These are phyloP conservation scores for Aspergillus incahuasiensis DNA, from an alignment of 495 filamentous ascomycete species.

Conservation along the genomic window DNA sequence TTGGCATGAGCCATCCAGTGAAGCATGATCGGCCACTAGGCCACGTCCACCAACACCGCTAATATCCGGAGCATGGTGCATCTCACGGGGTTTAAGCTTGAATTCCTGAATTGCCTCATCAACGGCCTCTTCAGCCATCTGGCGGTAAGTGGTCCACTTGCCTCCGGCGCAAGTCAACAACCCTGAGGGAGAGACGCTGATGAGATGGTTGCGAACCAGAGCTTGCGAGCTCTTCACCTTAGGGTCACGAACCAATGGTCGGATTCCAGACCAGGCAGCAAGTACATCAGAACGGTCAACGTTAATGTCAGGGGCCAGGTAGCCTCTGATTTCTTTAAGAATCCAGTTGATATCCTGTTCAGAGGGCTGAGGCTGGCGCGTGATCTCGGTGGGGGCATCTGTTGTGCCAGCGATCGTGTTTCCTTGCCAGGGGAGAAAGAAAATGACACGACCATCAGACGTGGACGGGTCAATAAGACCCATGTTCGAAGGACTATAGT, in stretches of 20 bases:
- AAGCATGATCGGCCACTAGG: conserved; percentile 64
- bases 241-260: conserved; percentile 90
- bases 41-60: conserved; percentile 65
- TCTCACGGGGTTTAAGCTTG: conserved; percentile 57
- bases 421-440: conserved; percentile 99
- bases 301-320: conserved; percentile 88
- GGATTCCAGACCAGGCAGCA: conserved; percentile 92
- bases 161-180: conserved; percentile 94
- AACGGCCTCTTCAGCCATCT: conserved; percentile 97
- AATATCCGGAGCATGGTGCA: conserved; percentile 62
- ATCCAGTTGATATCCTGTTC: conserved; percentile 98
- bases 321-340: conserved; percentile 80
- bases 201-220: conserved; percentile 90
- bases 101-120: conserved; percentile 83
- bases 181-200: conserved; percentile 80
- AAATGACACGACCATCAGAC: conserved; percentile 94
- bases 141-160: conserved; percentile 98
- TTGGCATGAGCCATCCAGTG: conserved; percentile 80
- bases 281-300: conserved; percentile 92
- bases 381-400: conserved; percentile 77
- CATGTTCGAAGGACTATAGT: conserved; percentile 94
- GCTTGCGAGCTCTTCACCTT: conserved; percentile 91
- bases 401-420: conserved; percentile 99
- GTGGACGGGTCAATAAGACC: conserved; percentile 92
- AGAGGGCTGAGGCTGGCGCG: conserved; percentile 77